Base-by-base conservation (phyloP, 2,329 filamentous ascomycete genomes). In the Alternaria brassicae region DNA sequence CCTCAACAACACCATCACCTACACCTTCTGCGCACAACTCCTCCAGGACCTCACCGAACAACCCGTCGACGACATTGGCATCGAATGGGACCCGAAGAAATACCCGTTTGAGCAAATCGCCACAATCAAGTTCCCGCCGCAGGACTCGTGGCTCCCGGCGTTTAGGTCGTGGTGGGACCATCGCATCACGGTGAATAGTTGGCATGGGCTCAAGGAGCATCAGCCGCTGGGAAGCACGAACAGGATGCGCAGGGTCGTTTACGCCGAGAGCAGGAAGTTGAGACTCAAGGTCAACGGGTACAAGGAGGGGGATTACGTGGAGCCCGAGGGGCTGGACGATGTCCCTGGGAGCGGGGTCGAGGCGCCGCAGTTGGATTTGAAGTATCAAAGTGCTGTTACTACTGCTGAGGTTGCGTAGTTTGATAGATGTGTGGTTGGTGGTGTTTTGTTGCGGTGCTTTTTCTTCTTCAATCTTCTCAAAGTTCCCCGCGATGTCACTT, bases 101-200 rank as follows among this genome's bases (percentile, higher is more conserved):
- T 83, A 81, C 54, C 81, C 81, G 2, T 83, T 77, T 71, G 79
- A 83, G 62, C 81, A 79, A 2, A 77, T 84, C 6, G 82, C 79
- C 1, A 75, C 73, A 6, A 58, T 80, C 9, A 78, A 79, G 41
- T 80, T 80, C 51, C 73, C 77, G 44, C 75, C 75, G 8, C 78
- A 80, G 63, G 78, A 80, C 49, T 69, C 63, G 12, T 79, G 76
- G 76, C 52, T 79, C n/a, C 77, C 77, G 2, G 76, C 76, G 60
- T 79, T 79, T 63, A 61, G 77, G 32, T 72, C 74, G 1, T 79
- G 75, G 76, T 79, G 77, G 77, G 77, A 79, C 44, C 76, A 79
- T 48, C 61, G 75, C 3, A 79, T 79, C 28, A 79, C 76, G 3
- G 71, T 73, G 59, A 79, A 80, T 56, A 71, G 69, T 25, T 80